phyloP scores from a whole-genome alignment of 192 early-diverging fungal genomes.

The Phycomyces nitens region DNA sequence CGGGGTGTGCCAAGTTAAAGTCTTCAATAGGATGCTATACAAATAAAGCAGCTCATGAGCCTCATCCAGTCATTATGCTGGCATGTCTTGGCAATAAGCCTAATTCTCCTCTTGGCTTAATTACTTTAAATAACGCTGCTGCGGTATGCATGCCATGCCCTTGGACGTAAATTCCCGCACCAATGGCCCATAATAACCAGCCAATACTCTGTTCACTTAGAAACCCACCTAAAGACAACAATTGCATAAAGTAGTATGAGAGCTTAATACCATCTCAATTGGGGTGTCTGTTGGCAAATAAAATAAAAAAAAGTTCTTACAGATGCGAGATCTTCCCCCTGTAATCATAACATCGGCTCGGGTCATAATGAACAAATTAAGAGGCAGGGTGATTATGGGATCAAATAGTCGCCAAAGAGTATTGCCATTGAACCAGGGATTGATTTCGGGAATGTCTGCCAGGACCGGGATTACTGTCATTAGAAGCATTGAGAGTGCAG shows the following conservation, averaged over 20 bases:
- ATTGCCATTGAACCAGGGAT: conserved; percentile 34
- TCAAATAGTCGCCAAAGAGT: conserved; percentile 35
- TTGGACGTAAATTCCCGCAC: conserved; percentile 36
- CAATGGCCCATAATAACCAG: conserved; percentile 28
- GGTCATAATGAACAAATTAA: conserved; percentile 31
- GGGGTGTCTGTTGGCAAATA: too few relatives aligned
- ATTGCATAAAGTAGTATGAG: too few relatives aligned
- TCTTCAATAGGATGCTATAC: conserved; percentile 34
- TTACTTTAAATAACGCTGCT: conserved; percentile 36
- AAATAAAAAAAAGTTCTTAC: too few relatives aligned
- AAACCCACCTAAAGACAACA: conserved; percentile 19
- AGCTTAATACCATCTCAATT: too few relatives aligned
- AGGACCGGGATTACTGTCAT: conserved; percentile 32
- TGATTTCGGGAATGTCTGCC: conserved; percentile 16
- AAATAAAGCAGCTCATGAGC: neutral
- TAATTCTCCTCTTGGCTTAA: neutral
- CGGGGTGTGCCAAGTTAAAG: conserved; percentile 28
- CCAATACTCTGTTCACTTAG: conserved; percentile 27
- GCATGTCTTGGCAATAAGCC: neutral
- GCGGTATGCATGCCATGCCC: conserved; percentile 34
- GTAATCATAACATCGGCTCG: conserved; percentile 21
- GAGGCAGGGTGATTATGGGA: conserved; percentile 30
- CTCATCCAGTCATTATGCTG: neutral
- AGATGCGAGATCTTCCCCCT: conserved; percentile 26
- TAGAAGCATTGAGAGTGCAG: conserved; percentile 26